phyloP scores from a whole-genome alignment of 2,329 filamentous ascomycete genomes.

The Cladosporium velox region DNA sequence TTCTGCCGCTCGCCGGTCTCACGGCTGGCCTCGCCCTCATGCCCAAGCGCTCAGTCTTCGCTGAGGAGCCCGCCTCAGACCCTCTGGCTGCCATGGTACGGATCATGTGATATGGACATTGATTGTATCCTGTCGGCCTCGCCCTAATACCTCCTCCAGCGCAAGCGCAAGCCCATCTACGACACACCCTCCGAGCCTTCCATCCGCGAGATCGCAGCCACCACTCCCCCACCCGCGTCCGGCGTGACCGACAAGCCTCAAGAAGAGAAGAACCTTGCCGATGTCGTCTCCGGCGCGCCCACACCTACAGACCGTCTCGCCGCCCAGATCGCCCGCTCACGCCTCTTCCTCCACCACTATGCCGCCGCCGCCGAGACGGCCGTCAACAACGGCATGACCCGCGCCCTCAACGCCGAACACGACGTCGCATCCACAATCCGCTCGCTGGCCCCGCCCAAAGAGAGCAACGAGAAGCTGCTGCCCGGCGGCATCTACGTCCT shows the following conservation, averaged over 20 bases:
- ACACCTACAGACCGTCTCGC: constrained; percentile 90
- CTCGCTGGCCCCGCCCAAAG: constrained; percentile 80
- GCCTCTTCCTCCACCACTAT: constrained; percentile 77
- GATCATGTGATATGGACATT: neutral
- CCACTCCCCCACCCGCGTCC: constrained; percentile 41
- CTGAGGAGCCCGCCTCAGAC: constrained; percentile 47
- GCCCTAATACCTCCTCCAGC: constrained; percentile 26
- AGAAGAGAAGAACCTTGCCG: constrained; percentile 29
- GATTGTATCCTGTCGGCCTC: neutral
- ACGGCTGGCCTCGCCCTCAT: constrained; percentile 50
- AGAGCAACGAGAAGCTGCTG: constrained; percentile 84
- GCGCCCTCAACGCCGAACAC: constrained; percentile 80
- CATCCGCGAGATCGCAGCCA: constrained; percentile 41
- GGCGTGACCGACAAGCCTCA: constrained; percentile 37
- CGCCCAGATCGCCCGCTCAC: constrained; percentile 74
- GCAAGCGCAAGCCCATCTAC: constrained; percentile 69
- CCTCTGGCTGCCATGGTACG: constrained; percentile 34
- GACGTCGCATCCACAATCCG: constrained; percentile 88
- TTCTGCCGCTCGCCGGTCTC: constrained; percentile 50
- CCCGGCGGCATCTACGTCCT: constrained; percentile 90
- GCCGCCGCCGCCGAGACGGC: constrained; percentile 74
- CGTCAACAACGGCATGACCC: constrained; percentile 79
- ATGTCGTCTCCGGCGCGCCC: constrained; percentile 48
- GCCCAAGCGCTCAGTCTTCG: constrained; percentile 49
- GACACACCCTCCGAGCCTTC: constrained; percentile 57